Evolutionary conservation across 2,329 filamentous ascomycete genomes (phyloP), one percentile per base, ranked within the genome.

Genomic region (Fusarium nelsonii): DNA sequence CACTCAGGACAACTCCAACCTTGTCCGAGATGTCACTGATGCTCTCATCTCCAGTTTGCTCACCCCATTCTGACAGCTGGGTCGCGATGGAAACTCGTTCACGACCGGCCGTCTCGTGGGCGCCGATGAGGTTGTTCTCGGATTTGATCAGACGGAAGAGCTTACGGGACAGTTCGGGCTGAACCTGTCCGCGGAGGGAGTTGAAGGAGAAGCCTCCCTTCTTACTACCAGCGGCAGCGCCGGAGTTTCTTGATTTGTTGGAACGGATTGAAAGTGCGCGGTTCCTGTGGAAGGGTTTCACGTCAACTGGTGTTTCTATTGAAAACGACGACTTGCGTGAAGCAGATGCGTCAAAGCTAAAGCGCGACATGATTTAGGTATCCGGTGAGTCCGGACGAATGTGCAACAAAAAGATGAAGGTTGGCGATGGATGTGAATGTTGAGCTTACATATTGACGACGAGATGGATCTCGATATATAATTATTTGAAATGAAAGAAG

Each of bases 51-150:
- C 89, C 88, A 3, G 94, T 97, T 63, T 92, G 88, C 82, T 98
- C 94, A 60, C 96, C 96, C 96, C 96, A 99, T 73, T 98, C 94
- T 9, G 93, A 97, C 44, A 99, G 88, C 83, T 98, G 95, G 12
- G 90, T 89, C 16, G 94, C 96, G 75, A 98, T 94, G 50, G 89
- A 88, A 64, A 93, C 82, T 59, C 94, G 92, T 83, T 97, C 95
- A 63, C 91, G 91, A 49, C 90, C 93, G 8, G 95, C 96, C 8
- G 88, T 83, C 82, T 97, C 93, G 82, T 97, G 91, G 49, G 92
- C 91, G 50, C 87, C 85, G 74, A 98, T 94, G 36, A 94, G 90
- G 77, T 91, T 90, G 84, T 97, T 98, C 81, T 97, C 92, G 50
- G 92, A 92, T 84, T 99, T 99, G 85, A 98, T 97, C 65, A 99